Conservation (phyloP, 192 early-diverging fungal species). For the Backusella morwellensis region DNA sequence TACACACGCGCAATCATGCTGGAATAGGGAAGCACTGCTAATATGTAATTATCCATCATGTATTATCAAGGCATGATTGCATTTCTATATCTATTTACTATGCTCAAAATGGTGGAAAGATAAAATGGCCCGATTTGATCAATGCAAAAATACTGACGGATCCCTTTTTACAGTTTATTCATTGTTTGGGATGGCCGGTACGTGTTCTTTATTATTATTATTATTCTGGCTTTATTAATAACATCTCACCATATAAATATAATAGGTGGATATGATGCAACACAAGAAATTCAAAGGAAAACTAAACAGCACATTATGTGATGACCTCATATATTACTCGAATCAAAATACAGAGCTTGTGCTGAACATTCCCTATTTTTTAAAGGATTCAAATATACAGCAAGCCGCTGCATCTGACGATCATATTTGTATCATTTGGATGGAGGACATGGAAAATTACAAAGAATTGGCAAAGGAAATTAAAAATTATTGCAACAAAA, state of each 20-base stretch:
- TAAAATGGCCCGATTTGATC: background rate
- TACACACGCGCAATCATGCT: background rate
- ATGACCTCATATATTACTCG: constrained; percentile 68
- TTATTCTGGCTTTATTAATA: background rate
- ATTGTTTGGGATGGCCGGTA: background rate
- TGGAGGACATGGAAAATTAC: constrained; percentile 54
- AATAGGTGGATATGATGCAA: constrained; percentile 48
- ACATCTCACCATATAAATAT: background rate
- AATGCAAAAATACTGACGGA: background rate
- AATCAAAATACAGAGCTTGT: constrained; percentile 62
- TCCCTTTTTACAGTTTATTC: background rate
- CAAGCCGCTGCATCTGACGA: constrained; percentile 52
- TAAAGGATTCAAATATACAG: constrained; percentile 36
- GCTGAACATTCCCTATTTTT: constrained; percentile 66
- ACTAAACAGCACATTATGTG: constrained; percentile 46
- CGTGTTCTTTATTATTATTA: background rate
- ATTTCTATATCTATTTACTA: background rate
- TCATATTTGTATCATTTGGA: constrained; percentile 67
- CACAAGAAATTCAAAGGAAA: constrained; percentile 68
- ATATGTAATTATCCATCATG: too few relatives aligned
- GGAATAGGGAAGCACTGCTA: too few relatives aligned
- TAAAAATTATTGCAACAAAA: constrained; percentile 15
- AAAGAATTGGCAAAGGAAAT: constrained; percentile 44
- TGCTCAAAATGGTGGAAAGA: background rate
- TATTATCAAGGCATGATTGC: background rate